Base-by-base conservation (phyloP, 306 rosid species). In the Fagus crenata region DNA sequence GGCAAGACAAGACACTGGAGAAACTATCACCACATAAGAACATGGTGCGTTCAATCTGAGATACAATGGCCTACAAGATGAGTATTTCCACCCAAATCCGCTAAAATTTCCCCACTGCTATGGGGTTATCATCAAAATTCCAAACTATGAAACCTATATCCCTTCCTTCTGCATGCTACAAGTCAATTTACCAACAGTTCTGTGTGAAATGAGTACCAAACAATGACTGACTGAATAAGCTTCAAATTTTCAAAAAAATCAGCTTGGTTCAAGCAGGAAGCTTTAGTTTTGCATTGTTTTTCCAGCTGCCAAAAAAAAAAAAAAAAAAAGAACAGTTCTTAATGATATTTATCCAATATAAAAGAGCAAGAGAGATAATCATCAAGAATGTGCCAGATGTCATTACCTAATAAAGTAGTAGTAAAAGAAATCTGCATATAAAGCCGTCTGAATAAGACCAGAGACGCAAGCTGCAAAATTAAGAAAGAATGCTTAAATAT, bases 391-490 rank as follows among this genome's bases (percentile, higher is more conserved):
- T 54, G 71, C 22, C 70, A 60, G 49, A 64, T 42, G 41, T 59
- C 9, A 51, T 64, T 85, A 92, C 98, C 98, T 95, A 78, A 88
- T 75, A 77, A 88, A 95, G 83, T 95, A 95, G 87, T 89, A 95
- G 86, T 92, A 95, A 89, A 95, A 95, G 90, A 95, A 95, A 88
- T 95, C 99, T 35, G 93, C 97, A 79, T 95, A 95, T 55, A 95
- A 75, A 71, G 96, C 97, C 1, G 99, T 90, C 89, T 95, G 99
- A 86, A 92, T 88, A 83, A 92, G 86, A 70, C 99, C 97, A 1
- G 97, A 88, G 46, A 88, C 2, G 53, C 89, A 88, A 53, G 99
- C 99, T 95, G 83, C 86, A 80, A 74, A 69, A 78, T 55, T 71
- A 54, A 67, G 75, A 75, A 68, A 79, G 5, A 36, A 61, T 56